Base-by-base conservation (phyloP, 108 stramenopile species). In the Fragilaria radians region DNA sequence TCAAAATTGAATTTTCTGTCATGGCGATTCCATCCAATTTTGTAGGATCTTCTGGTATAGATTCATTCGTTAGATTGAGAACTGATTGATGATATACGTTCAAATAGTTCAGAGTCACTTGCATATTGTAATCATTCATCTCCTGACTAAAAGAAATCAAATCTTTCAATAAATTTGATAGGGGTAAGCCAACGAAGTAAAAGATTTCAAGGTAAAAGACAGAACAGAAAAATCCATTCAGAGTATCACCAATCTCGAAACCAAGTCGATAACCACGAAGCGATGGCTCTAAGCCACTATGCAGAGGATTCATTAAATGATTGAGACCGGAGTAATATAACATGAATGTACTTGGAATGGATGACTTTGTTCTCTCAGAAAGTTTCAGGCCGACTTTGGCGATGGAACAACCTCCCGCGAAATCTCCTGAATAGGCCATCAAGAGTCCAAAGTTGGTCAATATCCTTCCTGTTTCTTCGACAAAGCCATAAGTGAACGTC, bases 1-100 rank as follows among this genome's bases (percentile, higher is more conserved):
- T 7, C 36, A 7, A 42, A 7, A 42, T 14, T 7, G 36, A 42
- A 11, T 7, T 14, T 14, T 42, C 36, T 11, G 36, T 21, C 32
- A 75, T 57, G 23, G 33, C 65, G 2, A 46, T 59, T 4, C 64
- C 68, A 14, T 52, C 30, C 29, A 69, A 33, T 45, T 45, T 1
- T 7, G 61, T 56, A 32, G 74, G 74, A 48, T 65, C 27, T 3
- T 34, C 0, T 9, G 46, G 18, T 26, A 5, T 5, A 1, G 48
- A 48, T 62, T 65, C 14, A 42, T 7, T 11, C 36, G 14, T 42
- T 7, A 70, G 64, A 26, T 69, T 70, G 11, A 66, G 0, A 31
- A 75, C 65, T n/a, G 58, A 26, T 59, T 75, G 74, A 0, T 51
- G 66, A 11, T 65, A 26, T 5, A 75, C 56, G 4, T 14, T 29